Conservation (phyloP, 352 stramenopile genomes). For the Globisporangium cystogenes region DNA sequence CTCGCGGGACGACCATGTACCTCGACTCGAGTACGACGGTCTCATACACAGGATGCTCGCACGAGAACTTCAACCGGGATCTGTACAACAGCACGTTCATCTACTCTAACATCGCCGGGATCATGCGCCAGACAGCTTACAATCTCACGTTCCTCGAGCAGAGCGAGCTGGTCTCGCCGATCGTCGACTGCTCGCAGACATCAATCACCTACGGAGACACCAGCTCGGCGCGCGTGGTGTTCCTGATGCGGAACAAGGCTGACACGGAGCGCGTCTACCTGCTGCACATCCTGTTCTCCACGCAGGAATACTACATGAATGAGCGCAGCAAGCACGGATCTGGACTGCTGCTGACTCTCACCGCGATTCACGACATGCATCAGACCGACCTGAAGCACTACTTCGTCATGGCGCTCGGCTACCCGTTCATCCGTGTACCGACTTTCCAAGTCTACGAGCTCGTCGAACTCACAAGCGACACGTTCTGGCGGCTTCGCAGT, state of each 20-base stretch:
- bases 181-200: constrained; percentile 13
- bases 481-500: constrained; percentile 2
- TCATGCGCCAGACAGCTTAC: constrained; percentile 7
- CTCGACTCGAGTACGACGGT: constrained; percentile 15
- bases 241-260: neutral
- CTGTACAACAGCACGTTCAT: constrained; percentile 8
- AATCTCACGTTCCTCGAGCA: constrained; percentile 11
- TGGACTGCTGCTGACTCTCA: constrained; percentile 1
- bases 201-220: neutral
- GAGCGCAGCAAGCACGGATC: constrained; percentile 1
- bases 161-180: constrained; percentile 26
- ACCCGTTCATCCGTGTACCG: constrained; percentile 14
- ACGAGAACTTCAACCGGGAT: neutral
- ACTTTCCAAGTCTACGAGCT: neutral
- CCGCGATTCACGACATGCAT: constrained; percentile 7
- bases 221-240: neutral
- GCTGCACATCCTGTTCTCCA: neutral
- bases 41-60: constrained; percentile 16
- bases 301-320: constrained; percentile 1
- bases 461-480: neutral
- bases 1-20: constrained; percentile 22
- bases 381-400: constrained; percentile 2
- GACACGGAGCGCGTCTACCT: neutral
- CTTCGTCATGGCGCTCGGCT: constrained; percentile 14
- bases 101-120: neutral